Percentiles rank a stretch among this genome's conserved stretches.
phyloP scores from a whole-genome alignment of 1,139 yeast genomes.

The Candida sanyaensis region DNA sequence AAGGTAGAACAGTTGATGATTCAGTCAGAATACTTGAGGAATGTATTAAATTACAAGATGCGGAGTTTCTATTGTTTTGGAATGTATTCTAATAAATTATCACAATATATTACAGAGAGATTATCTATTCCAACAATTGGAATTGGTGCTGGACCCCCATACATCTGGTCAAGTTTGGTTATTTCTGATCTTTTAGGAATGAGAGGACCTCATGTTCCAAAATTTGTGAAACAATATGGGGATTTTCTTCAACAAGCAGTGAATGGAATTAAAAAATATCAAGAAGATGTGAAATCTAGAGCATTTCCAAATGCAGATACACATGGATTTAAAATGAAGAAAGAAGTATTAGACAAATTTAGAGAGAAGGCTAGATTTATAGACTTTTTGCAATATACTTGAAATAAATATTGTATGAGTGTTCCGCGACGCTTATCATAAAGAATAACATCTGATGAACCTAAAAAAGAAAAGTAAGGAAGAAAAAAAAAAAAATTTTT shows the following conservation, averaged over 20 bases:
- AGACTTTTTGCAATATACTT: not conserved
- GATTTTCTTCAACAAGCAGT: conserved; percentile 53
- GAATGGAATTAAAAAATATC: conserved; percentile 54
- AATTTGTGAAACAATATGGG: conserved; percentile 75
- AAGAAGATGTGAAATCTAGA: conserved; percentile 53
- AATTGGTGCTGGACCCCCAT: conserved; percentile 86
- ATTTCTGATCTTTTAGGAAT: conserved; percentile 82
- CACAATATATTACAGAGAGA: conserved; percentile 59
- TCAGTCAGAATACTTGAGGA: conserved; percentile 67
- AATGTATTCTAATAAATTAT: conserved; percentile 80
- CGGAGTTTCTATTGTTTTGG: conserved; percentile 83
- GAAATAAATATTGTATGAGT: not conserved
- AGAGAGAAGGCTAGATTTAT: conserved; percentile 14
- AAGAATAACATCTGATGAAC: not conserved
- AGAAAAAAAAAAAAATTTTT: not conserved
- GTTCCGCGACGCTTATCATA: not conserved
- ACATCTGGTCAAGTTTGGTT: conserved; percentile 89
- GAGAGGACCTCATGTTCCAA: conserved; percentile 55
- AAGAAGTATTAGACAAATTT: conserved; percentile 60
- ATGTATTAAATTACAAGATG: conserved; percentile 67
- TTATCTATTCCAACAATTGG: conserved; percentile 84
- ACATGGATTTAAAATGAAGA: conserved; percentile 75
- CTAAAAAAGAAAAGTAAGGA: not conserved
- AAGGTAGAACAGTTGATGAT: conserved; percentile 60
- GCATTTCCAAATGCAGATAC: conserved; percentile 61